Evolutionary conservation across 768 basidiomycete species (phyloP), one percentile per base, ranked within the genome.

Genomic region (Agrocybe pediades): DNA sequence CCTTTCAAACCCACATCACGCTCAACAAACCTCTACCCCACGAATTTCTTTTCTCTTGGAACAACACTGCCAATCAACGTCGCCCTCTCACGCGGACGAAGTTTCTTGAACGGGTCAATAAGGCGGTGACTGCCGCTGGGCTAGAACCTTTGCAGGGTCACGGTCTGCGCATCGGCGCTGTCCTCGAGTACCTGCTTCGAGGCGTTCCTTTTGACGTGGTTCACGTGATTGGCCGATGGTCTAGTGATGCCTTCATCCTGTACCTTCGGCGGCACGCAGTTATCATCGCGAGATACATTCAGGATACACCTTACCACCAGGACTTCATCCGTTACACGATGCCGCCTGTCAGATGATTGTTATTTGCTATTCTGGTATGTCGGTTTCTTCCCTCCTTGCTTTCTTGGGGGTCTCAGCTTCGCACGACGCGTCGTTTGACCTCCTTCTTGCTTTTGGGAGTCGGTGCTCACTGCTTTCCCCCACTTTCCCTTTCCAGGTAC

Each of bases 151-250:
- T 65, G 2, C 62, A 63, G 26, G 67, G 69, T 1, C 73, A 74
- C 49, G 60, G 65, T 15, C 55, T 72, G 3, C 51, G 62, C 1
- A 72, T 74, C 13, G 64, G 72, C n/a, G n/a, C n/a, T n/a, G n/a
- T n/a, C n/a, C n/a, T n/a, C n/a, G n/a, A n/a, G n/a, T n/a, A n/a
- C n/a, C 0, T 72, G 0, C 54, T 70, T 0, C 33, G 56, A 6
- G 67, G 66, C 0, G 52, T 66, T 0, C 70, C 59, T 2, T 54
- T 60, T 36, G 59, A 60, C 2, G 59, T 57, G 1, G 44, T 60
- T 4, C 70, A 71, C n/a, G 57, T 64, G 0, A 67, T 66, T 41
- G 71, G 71, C 0, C 51, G 68, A 1, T 74, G 72, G 72, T 60
- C 63, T 0, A 60, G 71, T 2, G 68, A 72, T 2, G 51, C 70